Percentiles rank a stretch among this genome's conserved stretches.
Evolutionary conservation across 2,329 filamentous ascomycete genomes (phyloP).

Genomic region (Colletotrichum tamarilloi): DNA sequence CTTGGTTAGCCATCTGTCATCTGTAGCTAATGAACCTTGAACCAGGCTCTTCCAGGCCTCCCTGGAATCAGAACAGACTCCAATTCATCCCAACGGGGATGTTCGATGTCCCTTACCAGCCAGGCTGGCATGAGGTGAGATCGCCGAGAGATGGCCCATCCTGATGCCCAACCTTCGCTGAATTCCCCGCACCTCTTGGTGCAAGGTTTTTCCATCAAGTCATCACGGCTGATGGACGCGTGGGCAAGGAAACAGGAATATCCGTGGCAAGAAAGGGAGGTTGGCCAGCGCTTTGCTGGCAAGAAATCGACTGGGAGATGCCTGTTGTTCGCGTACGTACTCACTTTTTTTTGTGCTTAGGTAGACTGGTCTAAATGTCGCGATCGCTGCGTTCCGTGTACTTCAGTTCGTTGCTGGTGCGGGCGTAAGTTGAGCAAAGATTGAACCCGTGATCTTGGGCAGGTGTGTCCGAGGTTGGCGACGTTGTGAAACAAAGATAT

Average conservation of each 20-base stretch:
- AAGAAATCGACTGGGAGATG: not conserved
- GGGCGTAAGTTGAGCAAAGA: not conserved
- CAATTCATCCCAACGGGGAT: slow-evolving; percentile 32
- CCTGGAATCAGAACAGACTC: slow-evolving; percentile 5
- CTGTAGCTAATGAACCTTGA: slow-evolving; percentile 35
- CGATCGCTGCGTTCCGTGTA: slow-evolving; percentile 8
- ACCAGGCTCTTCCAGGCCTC: slow-evolving; percentile 25
- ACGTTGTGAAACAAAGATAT: slow-evolving; percentile 35
- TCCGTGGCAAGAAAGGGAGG: not conserved
- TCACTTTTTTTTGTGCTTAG: slow-evolving; percentile 2
- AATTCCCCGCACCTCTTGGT: slow-evolving; percentile 24
- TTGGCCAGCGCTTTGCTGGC: not conserved
- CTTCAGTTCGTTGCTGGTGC: slow-evolving; percentile 12
- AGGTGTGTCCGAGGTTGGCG: slow-evolving; percentile 31
- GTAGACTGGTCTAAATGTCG: not conserved
- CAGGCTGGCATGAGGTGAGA: slow-evolving; percentile 19
- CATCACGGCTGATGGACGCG: slow-evolving; percentile 6
- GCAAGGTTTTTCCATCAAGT: slow-evolving; percentile 24
- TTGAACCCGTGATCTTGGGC: slow-evolving; percentile 25
- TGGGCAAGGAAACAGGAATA: not conserved
- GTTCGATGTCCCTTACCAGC: slow-evolving; percentile 24
- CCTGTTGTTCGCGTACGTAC: not conserved
- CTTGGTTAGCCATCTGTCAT: slow-evolving; percentile 38
- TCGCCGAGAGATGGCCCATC: slow-evolving; percentile 3
- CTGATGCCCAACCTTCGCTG: slow-evolving; percentile 18